Evolutionary conservation across 176 grass and related monocot genomes (phyloP).

Genomic region (Lolium rigidum): DNA sequence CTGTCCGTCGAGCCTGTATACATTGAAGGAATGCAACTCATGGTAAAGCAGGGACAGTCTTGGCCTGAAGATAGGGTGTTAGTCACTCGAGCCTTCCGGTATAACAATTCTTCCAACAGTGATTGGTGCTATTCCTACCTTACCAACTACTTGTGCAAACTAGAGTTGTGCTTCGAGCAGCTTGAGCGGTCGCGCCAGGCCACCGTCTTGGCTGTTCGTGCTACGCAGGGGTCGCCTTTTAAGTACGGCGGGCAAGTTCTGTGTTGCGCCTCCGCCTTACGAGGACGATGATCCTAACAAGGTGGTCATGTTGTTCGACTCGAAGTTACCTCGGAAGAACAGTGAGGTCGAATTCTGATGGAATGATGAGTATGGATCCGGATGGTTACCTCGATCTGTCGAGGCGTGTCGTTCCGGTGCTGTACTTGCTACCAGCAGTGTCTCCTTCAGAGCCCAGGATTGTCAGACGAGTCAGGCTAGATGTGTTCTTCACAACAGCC

Average conservation of each 20-base stretch:
- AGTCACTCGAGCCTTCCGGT: no score
- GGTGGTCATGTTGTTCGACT: not conserved
- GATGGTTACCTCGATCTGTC: not conserved
- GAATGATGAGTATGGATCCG: not conserved
- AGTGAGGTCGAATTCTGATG: not conserved
- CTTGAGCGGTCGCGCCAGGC: not conserved
- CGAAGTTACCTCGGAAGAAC: not conserved
- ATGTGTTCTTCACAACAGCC: not conserved
- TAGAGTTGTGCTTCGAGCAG: not conserved
- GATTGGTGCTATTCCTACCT: not conserved
- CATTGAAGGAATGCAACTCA: not conserved
- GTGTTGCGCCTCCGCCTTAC: not conserved
- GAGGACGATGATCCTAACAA: not conserved
- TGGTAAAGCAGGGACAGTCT: not conserved
- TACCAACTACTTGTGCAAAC: not conserved
- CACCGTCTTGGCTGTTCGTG: not conserved
- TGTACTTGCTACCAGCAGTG: not conserved
- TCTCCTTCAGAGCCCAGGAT: not conserved
- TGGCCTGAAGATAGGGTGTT: not conserved
- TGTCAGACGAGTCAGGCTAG: not conserved
- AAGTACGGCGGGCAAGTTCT: not conserved
- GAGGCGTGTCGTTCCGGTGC: not conserved
- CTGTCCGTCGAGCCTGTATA: not conserved
- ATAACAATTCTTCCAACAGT: not conserved
- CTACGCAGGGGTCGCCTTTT: not conserved